These are phyloP conservation scores for Cocos nucifera DNA, from an alignment of 176 grass and related monocot species.

Conservation along the genomic window DNA sequence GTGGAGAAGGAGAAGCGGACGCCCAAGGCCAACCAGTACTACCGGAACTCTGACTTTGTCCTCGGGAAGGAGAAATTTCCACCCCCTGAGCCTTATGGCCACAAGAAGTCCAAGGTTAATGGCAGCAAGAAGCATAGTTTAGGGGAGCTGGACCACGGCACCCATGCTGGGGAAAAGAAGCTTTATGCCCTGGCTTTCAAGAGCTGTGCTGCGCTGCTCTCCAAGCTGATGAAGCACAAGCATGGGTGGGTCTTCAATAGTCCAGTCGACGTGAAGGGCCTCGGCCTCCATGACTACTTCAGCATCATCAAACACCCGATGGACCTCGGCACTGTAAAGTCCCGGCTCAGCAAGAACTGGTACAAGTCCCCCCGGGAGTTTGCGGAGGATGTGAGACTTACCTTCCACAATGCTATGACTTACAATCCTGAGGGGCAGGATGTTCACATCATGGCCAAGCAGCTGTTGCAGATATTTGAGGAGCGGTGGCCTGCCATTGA, in stretches of 20 bases:
- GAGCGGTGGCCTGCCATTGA: conserved; percentile 74
- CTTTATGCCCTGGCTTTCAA: conserved; percentile 62
- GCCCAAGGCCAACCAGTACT: conserved; percentile 70
- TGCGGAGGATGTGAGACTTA: conserved; percentile 77
- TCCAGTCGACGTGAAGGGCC: conserved; percentile 53
- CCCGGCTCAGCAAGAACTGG: conserved; percentile 43
- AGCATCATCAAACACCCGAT: conserved; percentile 74
- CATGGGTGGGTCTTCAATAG: conserved; percentile 94
- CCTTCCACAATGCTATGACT: conserved; percentile 89
- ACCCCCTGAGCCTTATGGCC: conserved; percentile 37
- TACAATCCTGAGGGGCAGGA: conserved; percentile 94
- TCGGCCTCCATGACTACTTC: conserved; percentile 79
- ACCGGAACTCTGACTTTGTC: conserved; percentile 76
- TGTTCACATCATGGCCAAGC: conserved; percentile 89
- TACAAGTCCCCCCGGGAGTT: conserved; percentile 83
- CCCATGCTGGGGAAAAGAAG: conserved; percentile 36
- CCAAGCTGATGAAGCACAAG: conserved; percentile 79
- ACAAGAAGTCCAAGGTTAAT: conserved; percentile 52
- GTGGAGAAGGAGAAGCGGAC: conserved; percentile 84
- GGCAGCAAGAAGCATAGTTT: conserved; percentile 39
- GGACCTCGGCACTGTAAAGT: conserved; percentile 88
- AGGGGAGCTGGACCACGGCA: conserved; percentile 10
- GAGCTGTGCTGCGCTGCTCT: conserved; percentile 51
- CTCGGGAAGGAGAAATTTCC: conserved; percentile 84
- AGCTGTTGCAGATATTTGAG: conserved; percentile 62